Evolutionary conservation across 2,329 filamentous ascomycete species (phyloP), one percentile per base, ranked within the genome.

Genomic region (Colletotrichum sp.): DNA sequence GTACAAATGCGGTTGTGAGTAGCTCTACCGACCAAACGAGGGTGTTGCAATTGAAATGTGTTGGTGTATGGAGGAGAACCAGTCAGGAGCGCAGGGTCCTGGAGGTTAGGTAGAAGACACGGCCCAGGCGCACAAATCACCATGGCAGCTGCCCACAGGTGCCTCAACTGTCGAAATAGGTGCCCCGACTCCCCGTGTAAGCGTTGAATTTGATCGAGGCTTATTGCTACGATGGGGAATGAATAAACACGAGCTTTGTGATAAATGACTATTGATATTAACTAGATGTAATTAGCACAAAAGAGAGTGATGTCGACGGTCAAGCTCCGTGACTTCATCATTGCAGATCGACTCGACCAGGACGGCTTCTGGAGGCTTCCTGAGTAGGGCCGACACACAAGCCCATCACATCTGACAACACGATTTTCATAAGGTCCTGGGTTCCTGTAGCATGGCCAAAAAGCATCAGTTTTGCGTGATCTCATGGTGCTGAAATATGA

Each of bases 231-330:
- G 18, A 49, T 8, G 10, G 9, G 3, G 18, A 21, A 13, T 1
- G 21, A 52, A 13, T 21, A 13, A 52, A 21, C 1, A 52, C 6
- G 6, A 13, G n/a, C 10, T 24, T 49, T 52, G 1, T 52, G 44
- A 24, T 1, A 21, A 21, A 52, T 13, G 6, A 21, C 44, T 21
- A 21, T 6, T 5, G 44, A 24, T 13, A 21, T 13, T 10, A 21
- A 52, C 2, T 52, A 4, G 12, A 21, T 0, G 3, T 3, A 52
- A 13, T 12, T 3, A 10, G 10, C 0, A 12, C n/a, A 52, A 21
- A 8, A 21, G 4, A 52, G 3, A 52, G 10, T 3, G n/a, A 52
- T 21, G 12, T 21, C 4, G 10, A 13, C 44, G 21, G 44, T 2
- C 44, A 52, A 13, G 44, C 44, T 0, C 3, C 6, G 2, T 21